These are phyloP conservation scores for Fraxinus baroniana DNA, from an alignment of 305 asterid species.

Conservation along the genomic window DNA sequence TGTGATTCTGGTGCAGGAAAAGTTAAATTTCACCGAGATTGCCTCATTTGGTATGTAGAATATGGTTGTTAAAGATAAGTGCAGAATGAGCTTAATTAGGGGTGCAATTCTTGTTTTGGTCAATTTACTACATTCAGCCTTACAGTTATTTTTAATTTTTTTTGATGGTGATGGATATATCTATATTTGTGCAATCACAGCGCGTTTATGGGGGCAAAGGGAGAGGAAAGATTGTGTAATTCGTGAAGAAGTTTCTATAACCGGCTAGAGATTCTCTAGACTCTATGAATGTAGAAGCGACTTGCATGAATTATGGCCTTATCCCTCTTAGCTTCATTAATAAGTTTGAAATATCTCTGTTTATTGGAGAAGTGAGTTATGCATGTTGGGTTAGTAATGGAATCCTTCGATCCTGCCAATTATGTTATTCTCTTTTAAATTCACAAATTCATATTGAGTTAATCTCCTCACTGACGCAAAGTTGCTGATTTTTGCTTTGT, in stretches of 20 bases:
- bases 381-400: neutral
- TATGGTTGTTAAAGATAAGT: neutral
- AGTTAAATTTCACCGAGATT: neutral
- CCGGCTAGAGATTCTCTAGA: neutral
- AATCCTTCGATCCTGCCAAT: neutral
- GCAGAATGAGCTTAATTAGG: neutral
- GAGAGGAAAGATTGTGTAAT: neutral
- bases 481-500: constrained; percentile 28
- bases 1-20: neutral
- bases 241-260: neutral
- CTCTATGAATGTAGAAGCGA: neutral
- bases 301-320: neutral
- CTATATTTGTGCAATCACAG: neutral
- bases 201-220: neutral
- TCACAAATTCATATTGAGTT: neutral
- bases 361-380: neutral
- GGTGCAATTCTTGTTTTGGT: neutral
- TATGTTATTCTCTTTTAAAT: constrained; percentile 3
- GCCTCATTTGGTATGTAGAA: neutral
- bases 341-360: neutral
- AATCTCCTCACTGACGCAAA: neutral
- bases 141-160: neutral
- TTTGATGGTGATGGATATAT: neutral
- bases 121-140: neutral
- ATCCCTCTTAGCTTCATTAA: neutral